Conservation (phyloP, 257 asterid species). For the Fraxinus americana region DNA sequence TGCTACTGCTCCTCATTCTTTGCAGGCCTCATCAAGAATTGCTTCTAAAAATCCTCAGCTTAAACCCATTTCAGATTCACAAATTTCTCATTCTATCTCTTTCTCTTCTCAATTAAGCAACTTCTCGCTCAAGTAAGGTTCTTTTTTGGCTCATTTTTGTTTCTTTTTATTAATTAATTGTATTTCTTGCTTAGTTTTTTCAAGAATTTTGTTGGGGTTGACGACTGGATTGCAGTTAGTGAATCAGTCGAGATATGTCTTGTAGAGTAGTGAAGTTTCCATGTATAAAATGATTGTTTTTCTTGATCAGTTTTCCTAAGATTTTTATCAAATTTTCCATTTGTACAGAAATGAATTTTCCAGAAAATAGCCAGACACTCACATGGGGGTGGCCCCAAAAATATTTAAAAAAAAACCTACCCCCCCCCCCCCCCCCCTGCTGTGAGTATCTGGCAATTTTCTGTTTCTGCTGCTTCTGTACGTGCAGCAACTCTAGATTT, state of each 20-base stretch:
- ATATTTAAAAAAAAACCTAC: too few relatives aligned
- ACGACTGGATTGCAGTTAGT: background rate
- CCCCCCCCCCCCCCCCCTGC: too few relatives aligned
- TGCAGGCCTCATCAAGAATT: background rate
- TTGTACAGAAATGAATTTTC: too few relatives aligned
- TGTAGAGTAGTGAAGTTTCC: background rate
- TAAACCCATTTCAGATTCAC: background rate
- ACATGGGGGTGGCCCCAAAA: too few relatives aligned
- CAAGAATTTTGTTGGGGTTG: background rate
- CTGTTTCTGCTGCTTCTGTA: too few relatives aligned
- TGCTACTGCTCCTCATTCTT: background rate
- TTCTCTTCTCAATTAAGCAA: constrained; percentile 54
- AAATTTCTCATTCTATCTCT: constrained; percentile 37
- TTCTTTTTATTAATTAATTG: background rate
- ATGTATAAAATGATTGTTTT: too few relatives aligned
- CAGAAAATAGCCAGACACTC: too few relatives aligned
- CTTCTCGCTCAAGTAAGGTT: constrained; percentile 49
- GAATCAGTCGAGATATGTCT: background rate
- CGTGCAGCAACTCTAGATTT: too few relatives aligned
- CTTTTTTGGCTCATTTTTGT: background rate
- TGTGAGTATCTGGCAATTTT: too few relatives aligned
- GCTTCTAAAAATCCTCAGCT: background rate
- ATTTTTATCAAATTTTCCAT: too few relatives aligned
- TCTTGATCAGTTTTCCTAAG: too few relatives aligned
- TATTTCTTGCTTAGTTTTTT: background rate